Base-by-base conservation (phyloP, 169 alveolate genomes). In the Eimeria maxima region DNA sequence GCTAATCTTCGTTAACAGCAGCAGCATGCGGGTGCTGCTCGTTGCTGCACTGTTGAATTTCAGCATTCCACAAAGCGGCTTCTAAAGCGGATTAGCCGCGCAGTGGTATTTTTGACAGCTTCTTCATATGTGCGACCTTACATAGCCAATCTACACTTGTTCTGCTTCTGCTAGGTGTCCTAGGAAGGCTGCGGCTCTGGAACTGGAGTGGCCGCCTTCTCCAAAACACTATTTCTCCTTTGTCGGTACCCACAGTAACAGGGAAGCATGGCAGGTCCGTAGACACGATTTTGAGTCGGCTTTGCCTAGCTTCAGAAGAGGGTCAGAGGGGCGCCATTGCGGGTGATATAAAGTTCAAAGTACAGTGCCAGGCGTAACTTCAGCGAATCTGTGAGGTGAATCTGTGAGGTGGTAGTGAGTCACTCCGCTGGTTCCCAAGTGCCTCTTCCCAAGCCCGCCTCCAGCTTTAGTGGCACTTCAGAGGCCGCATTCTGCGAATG, bases 251-350 rank as follows among this genome's bases (percentile, higher is more conserved):
- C 42, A 67, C 76, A 38, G 22, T 7, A 3, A n/a, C 16, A 8
- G 76, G 76, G 76, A 67, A 22, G 27, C 76, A 67, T 67, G 76
- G 27, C 76, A 67, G 38, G 18, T n/a, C 27, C 76, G 44, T 67
- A 8, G 8, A n/a, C 20, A 27, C 44, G 76, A 2, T 38, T 16
- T 14, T 67, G 76, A n/a, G 44, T 67, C 27, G 76, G 44, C 71
- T 67, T 67, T n/a, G 20, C 55, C 84, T 74, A 13, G 44, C 16
- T 22, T 29, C 55, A 74, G 18, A 20, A 44, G 33, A 29, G 16
- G 84, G 29, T 22, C 10, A 3, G 84, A 74, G 55, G 84, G 84
- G 0, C 55, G 13, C 84, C 84, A 22, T 13, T 18, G 55, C 55
- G 60, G 38, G 57, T 74, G 84, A 29, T 74, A 6, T 57, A 5